phyloP scores from a whole-genome alignment of 148 eudicot species.

The Selenicereus undatus region DNA sequence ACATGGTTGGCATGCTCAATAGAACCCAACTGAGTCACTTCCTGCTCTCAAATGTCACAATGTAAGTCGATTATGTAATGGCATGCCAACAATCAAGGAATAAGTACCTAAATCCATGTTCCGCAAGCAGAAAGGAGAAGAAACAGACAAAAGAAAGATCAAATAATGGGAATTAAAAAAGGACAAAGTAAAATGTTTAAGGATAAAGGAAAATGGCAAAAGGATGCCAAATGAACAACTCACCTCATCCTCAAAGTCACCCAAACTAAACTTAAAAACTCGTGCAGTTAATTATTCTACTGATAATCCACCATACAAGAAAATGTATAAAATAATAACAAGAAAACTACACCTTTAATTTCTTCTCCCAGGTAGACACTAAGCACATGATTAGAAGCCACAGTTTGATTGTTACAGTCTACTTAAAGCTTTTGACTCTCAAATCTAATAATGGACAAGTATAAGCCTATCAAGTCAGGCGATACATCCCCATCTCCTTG shows the following conservation, averaged over 20 bases:
- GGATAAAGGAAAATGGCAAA: neutral
- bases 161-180: neutral
- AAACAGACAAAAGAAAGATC: neutral
- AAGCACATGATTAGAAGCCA: too few relatives aligned
- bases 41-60: slow-evolving; percentile 43
- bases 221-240: neutral
- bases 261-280: neutral
- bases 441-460: too few relatives aligned
- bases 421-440: too few relatives aligned
- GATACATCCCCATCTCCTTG: too few relatives aligned
- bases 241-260: neutral
- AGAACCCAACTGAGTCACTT: slow-evolving; percentile 71
- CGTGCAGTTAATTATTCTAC: neutral
- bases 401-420: too few relatives aligned
- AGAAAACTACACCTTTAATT: too few relatives aligned
- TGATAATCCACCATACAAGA: too few relatives aligned
- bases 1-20: slow-evolving; percentile 76
- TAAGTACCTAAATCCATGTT: neutral
- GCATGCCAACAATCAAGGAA: neutral
- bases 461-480: too few relatives aligned
- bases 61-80: neutral
- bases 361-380: too few relatives aligned
- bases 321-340: too few relatives aligned
- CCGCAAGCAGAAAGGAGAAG: neutral
- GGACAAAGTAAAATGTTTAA: neutral